Evolutionary conservation across 2,329 filamentous ascomycete genomes (phyloP), one percentile per base, ranked within the genome.

Genomic region (Calonectria pteridis): DNA sequence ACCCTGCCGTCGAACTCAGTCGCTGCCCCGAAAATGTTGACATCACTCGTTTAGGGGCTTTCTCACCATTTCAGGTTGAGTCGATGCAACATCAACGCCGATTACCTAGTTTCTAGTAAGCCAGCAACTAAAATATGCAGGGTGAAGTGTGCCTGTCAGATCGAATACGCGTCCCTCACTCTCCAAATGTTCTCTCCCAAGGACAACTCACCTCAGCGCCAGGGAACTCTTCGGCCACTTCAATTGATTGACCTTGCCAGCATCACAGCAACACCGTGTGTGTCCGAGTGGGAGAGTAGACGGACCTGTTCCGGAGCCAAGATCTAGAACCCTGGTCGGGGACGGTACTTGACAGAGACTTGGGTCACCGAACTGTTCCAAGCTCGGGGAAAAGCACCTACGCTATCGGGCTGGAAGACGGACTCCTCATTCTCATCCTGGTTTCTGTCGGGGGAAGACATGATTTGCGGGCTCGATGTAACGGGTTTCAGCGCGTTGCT

Each of bases 211-310:
- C 75, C 26, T 78, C 74, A 5, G 77, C 77, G 13, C 63, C 75
- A 7, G 77, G 55, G 3, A 71, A 74, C 10, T 77, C 71, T 33
- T 16, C 89, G 84, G 49, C 88, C 88, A 82, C 76, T 37, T 83
- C 81, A 13, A 83, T 82, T 2, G 79, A 78, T 67, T 35, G n/a
- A 10, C 13, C 14, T 28, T 14, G 31, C 73, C 43, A 76, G 29
- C n/a, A 69, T 5, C 14, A 5, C 6, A 16, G 10, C 18, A 20
- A n/a, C 14, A 20, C 5, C 4, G 20, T 28, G 23, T 26, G 11
- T 28, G 6, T 2, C 29, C 9, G 18, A 43, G 16, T 6, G 4
- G 14, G 31, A 31, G 35, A 46, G 6, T 14, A 40, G 33, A 71
- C 77, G 13, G 14, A 79, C 79, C 82, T 51, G 81, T 82, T 0